Evolutionary conservation across 805 yeast genomes (phyloP).

Genomic region (Saturnispora quitensis): DNA sequence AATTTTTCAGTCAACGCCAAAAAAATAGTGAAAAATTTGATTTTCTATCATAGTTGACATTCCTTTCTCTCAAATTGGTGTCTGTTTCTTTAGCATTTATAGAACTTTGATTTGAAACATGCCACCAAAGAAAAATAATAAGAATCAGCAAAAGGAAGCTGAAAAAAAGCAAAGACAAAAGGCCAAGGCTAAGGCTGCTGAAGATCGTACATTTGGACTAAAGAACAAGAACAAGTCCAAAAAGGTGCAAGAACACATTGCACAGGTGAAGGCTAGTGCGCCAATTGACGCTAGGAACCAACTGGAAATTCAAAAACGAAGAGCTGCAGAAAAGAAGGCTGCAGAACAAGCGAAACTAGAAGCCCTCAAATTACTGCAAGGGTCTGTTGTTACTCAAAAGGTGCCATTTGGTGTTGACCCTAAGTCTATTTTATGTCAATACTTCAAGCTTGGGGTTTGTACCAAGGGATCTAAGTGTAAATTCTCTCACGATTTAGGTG

Average conservation of each 20-base stretch:
- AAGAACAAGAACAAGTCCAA: conserved; percentile 92
- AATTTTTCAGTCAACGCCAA: not conserved
- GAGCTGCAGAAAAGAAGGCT: conserved; percentile 83
- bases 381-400: conserved; percentile 62
- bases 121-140: conserved; percentile 52
- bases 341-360: conserved; percentile 85
- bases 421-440: conserved; percentile 82
- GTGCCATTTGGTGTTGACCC: conserved; percentile 98
- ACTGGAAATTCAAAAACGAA: conserved; percentile 48
- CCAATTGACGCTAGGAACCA: conserved; percentile 34
- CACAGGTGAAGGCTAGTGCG: conserved; percentile 59
- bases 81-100: not conserved
- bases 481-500: conserved; percentile 79
- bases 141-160: conserved; percentile 37
- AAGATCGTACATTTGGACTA: conserved; percentile 88
- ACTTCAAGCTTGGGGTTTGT: conserved; percentile 79
- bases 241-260: conserved; percentile 69
- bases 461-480: conserved; percentile 80
- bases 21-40: not conserved
- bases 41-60: not conserved
- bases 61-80: not conserved
- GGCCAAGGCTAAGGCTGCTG: conserved; percentile 55
- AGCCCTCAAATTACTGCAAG: conserved; percentile 67
- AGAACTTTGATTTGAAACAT: conserved; percentile 1
- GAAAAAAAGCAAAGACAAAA: conserved; percentile 56